These are phyloP conservation scores for Sporobolomyces pararoseus DNA, from an alignment of 768 basidiomycete genomes.

Conservation along the genomic window DNA sequence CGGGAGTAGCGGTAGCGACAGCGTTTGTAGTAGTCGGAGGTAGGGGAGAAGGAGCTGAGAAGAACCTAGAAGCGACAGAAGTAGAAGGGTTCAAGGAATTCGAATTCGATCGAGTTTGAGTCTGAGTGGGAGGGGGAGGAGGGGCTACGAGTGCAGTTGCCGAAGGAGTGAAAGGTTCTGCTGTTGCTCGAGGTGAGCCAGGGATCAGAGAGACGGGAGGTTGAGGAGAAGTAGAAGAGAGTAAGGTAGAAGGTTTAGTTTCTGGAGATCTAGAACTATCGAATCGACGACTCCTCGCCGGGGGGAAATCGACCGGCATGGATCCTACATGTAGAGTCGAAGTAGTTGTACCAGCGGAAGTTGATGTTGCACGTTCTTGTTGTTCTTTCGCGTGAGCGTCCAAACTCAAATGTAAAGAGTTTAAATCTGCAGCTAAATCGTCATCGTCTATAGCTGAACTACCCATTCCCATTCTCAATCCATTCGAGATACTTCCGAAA, in stretches of 20 bases:
- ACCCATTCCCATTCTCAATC: slow-evolving; percentile 7
- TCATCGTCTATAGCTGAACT: slow-evolving; percentile 44
- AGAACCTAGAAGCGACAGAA: slow-evolving; percentile 34
- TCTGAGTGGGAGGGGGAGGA: neutral
- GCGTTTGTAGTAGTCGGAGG: slow-evolving; percentile 27
- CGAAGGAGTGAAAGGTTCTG: slow-evolving; percentile 27
- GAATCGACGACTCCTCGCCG: slow-evolving; percentile 7
- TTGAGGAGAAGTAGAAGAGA: neutral
- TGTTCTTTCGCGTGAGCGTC: slow-evolving; percentile 40
- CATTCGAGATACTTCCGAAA: slow-evolving; percentile 20
- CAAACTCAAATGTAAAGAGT: slow-evolving; percentile 45
- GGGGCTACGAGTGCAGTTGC: neutral
- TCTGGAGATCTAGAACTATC: slow-evolving; percentile 29
- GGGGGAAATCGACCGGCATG: slow-evolving; percentile 39
- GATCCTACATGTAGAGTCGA: slow-evolving; percentile 28
- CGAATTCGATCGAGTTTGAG: neutral
- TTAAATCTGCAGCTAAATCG: slow-evolving; percentile 45
- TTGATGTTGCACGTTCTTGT: neutral
- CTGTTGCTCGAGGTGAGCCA: slow-evolving; percentile 21
- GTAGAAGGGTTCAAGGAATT: too few species aligned
- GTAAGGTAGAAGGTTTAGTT: neutral
- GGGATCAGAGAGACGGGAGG: neutral
- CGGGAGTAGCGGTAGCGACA: slow-evolving; percentile 13
- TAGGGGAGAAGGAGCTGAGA: slow-evolving; percentile 21
- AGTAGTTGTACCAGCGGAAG: neutral